Base-by-base conservation (phyloP, 257 asterid species). In the Nicotiana obtusifolia region DNA sequence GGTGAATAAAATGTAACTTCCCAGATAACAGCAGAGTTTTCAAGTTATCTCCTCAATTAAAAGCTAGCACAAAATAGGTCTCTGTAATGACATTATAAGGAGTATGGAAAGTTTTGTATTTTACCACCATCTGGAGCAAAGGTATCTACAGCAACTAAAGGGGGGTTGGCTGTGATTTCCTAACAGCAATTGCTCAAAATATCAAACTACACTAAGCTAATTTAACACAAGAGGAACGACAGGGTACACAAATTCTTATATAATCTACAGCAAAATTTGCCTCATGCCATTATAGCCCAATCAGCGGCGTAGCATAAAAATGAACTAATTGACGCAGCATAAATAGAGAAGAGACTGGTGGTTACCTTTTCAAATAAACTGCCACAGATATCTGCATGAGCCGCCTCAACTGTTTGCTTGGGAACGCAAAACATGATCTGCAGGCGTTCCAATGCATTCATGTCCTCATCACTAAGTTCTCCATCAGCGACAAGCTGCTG, bases 331-430 rank as follows among this genome's bases (percentile, higher is more conserved):
- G 24, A 60, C 53, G 14, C 71, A 35, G 33, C 14, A 33, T 64
- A 71, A 10, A 47, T 10, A 49, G 64, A 56, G n/a, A 30, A 69
- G 68, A 64, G 6, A 80, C 66, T 26, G 14, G 26, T 7, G 17
- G 19, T 59, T 84, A 95, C 98, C 98, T 94, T 96, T 87, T 96
- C 98, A 86, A 96, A 96, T 87, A 93, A 87, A 83, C 91, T 87
- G 81, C 99, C 99, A 82, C 99, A 96, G 64, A 96, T 94, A 86
- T 92, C 98, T 71, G 94, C 92, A 82, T 96, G 97, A 81, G 92
- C 97, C 78, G 93, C 90, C 87, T 96, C 99, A 62, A 94, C 97
- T 24, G 99, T 93, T 89, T 93, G 91, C 88, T 92, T 96, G 44
- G 93, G 97, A 68, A 94, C 90, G 88, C 98, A 94, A 82, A 96